Conservation (phyloP, 352 stramenopile genomes). For the Globisporangium megalacanthum region DNA sequence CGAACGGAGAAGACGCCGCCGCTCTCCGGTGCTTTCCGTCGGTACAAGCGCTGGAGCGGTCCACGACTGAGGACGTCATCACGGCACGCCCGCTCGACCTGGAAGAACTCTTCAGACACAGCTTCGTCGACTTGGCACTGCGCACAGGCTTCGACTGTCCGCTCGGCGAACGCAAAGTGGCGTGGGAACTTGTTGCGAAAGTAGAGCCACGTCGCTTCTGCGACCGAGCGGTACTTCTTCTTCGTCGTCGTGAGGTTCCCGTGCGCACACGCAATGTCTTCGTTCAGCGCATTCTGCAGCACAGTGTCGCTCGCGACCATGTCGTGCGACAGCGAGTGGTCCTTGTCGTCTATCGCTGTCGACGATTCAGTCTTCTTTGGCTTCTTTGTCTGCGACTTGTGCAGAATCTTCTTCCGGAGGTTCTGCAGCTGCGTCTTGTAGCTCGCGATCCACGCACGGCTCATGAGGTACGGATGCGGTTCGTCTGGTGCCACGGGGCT, state of each 20-base stretch:
- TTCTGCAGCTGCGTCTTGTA: constrained; percentile 59
- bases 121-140: constrained; percentile 51
- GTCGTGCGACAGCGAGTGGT: neutral
- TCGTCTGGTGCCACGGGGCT: constrained; percentile 19
- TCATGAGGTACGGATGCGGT: constrained; percentile 45
- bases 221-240: constrained; percentile 53
- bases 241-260: constrained; percentile 64
- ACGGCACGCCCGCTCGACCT: constrained; percentile 47
- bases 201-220: constrained; percentile 49
- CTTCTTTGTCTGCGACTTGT: constrained; percentile 21
- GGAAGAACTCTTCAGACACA: constrained; percentile 37
- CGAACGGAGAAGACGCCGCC: constrained; percentile 29
- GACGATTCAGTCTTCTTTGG: constrained; percentile 4
- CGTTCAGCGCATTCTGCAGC: constrained; percentile 49
- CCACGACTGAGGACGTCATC: constrained; percentile 53
- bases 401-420: constrained; percentile 40
- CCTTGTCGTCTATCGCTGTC: neutral
- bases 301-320: constrained; percentile 12
- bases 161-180: constrained; percentile 27
- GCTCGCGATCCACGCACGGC: constrained; percentile 59
- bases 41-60: constrained; percentile 50
- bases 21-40: constrained; percentile 22
- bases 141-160: constrained; percentile 29
- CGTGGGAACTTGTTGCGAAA: constrained; percentile 56
- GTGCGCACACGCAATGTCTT: constrained; percentile 70